Percentiles rank a stretch among this genome's conserved stretches.
Evolutionary conservation across 2,329 filamentous ascomycete genomes (phyloP).

Genomic region (Tolypocladium capitatum): DNA sequence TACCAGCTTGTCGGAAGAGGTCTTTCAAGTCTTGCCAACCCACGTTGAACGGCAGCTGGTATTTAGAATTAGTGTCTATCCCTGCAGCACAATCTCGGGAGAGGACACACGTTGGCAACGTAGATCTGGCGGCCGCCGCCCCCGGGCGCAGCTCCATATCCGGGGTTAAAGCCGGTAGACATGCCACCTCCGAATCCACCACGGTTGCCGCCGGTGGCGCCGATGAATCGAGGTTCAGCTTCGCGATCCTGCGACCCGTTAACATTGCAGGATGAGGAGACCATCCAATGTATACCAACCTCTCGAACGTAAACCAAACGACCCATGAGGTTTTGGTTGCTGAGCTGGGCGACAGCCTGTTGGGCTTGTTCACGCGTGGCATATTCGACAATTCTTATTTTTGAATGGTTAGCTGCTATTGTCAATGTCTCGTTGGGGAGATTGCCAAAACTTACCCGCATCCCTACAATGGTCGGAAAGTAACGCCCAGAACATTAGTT

Average conservation of each 20-base stretch:
- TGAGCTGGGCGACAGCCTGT: conserved; percentile 90
- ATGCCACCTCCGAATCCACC: conserved; percentile 47
- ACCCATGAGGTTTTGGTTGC: conserved; percentile 98
- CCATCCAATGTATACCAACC: conserved; percentile 37
- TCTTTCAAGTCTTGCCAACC: conserved; percentile 99
- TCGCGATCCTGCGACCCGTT: conserved; percentile 65
- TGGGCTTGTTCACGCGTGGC: conserved; percentile 98
- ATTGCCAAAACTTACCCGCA: conserved; percentile 68
- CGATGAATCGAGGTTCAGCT: conserved; percentile 90
- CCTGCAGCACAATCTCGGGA: background rate
- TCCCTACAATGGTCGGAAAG: conserved; percentile 90
- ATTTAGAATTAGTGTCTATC: conserved; percentile 4
- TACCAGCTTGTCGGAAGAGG: conserved; percentile 94
- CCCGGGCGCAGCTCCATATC: conserved; percentile 33
- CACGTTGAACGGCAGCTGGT: conserved; percentile 86
- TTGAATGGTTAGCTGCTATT: background rate
- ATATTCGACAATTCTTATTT: conserved; percentile 95
- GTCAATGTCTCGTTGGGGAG: background rate
- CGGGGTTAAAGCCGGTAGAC: conserved; percentile 43
- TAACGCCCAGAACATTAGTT: conserved; percentile 35
- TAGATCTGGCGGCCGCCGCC: conserved; percentile 76
- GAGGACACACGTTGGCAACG: conserved; percentile 86
- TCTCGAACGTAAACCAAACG: conserved; percentile 97
- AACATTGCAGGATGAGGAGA: background rate
- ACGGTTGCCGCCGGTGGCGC: conserved; percentile 49